phyloP scores from a whole-genome alignment of 352 stramenopile genomes.

The Phytophthora syringae region DNA sequence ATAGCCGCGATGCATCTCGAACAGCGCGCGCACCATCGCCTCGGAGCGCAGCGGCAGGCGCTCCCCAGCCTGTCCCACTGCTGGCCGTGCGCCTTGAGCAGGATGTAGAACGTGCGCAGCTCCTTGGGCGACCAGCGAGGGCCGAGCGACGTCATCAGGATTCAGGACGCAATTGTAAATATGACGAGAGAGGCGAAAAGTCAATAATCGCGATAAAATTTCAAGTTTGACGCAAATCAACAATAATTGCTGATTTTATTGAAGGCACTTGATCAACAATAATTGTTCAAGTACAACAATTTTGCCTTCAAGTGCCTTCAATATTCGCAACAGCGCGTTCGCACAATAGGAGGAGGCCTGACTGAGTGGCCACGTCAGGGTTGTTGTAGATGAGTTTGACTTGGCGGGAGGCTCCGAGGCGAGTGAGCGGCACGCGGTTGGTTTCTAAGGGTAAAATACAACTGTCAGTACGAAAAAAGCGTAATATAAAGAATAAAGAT shows the following conservation, averaged over 20 bases:
- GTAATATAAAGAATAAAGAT: background rate
- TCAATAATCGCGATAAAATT: background rate
- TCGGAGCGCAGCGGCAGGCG: slow-evolving; percentile 53
- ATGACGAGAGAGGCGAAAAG: background rate
- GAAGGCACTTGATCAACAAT: too few relatives aligned
- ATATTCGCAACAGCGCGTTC: slow-evolving; percentile 61
- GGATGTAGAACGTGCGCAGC: slow-evolving; percentile 72
- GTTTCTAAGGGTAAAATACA: slow-evolving; percentile 28
- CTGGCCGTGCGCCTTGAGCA: slow-evolving; percentile 57
- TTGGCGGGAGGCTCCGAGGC: slow-evolving; percentile 56
- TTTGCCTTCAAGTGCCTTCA: slow-evolving; percentile 66
- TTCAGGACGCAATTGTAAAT: background rate
- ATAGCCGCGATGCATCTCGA: slow-evolving; percentile 74
- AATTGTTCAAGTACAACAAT: too few relatives aligned
- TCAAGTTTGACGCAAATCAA: too few relatives aligned
- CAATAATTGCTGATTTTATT: too few relatives aligned
- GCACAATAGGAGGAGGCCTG: slow-evolving; percentile 55
- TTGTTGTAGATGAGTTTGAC: slow-evolving; percentile 72
- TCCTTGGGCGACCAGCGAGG: slow-evolving; percentile 69
- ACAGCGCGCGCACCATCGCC: slow-evolving; percentile 69
- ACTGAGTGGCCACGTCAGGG: slow-evolving; percentile 34
- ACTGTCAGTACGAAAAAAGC: background rate
- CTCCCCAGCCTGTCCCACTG: slow-evolving; percentile 62
- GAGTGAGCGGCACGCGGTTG: slow-evolving; percentile 61
- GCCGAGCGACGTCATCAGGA: slow-evolving; percentile 28